Percentiles rank a stretch among this genome's conserved stretches.
phyloP scores from a whole-genome alignment of 1,139 yeast species.

The Magnusiomyces fungicola region DNA sequence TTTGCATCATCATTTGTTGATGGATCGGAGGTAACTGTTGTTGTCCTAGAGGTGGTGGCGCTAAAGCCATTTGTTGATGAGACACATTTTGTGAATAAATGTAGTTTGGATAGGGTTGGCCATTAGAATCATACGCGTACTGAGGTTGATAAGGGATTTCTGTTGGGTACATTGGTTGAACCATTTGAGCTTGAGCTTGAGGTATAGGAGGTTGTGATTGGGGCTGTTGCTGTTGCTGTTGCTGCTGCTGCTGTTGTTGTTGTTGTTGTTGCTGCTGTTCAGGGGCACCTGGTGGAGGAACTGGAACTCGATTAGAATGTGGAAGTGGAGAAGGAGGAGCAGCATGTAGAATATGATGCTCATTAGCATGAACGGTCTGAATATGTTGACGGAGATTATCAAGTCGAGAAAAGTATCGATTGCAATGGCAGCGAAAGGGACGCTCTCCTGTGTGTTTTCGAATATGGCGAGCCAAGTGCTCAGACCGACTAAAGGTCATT shows the following conservation, averaged over 20 bases:
- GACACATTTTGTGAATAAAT: not conserved
- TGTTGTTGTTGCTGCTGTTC: slow-evolving; percentile 15
- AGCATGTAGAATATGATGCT: slow-evolving; percentile 39
- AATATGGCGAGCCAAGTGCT: slow-evolving; percentile 87
- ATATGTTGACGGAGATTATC: slow-evolving; percentile 90
- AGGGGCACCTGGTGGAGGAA: too few species aligned
- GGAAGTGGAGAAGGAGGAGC: slow-evolving; percentile 26
- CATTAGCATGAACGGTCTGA: slow-evolving; percentile 86
- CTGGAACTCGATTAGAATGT: slow-evolving; percentile 26
- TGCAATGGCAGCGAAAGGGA: slow-evolving; percentile 86
- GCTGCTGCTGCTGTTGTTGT: slow-evolving; percentile 10
- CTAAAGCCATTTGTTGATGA: too few species aligned
- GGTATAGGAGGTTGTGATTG: slow-evolving; percentile 7
- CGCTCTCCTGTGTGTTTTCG: slow-evolving; percentile 93
- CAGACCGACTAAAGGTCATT: slow-evolving; percentile 84
- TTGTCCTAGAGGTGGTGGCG: too few species aligned
- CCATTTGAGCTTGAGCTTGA: not conserved
- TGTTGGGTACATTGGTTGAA: not conserved
- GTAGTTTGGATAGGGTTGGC: not conserved
- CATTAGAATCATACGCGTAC: not conserved
- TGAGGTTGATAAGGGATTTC: not conserved
- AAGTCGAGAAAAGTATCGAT: slow-evolving; percentile 70
- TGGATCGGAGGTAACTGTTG: not conserved
- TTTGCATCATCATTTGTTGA: not conserved
- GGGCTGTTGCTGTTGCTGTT: slow-evolving; percentile 11